Percentiles rank a stretch among this genome's conserved stretches.
Evolutionary conservation across 345 rosid genomes (phyloP).

Genomic region (Citrus glauca): DNA sequence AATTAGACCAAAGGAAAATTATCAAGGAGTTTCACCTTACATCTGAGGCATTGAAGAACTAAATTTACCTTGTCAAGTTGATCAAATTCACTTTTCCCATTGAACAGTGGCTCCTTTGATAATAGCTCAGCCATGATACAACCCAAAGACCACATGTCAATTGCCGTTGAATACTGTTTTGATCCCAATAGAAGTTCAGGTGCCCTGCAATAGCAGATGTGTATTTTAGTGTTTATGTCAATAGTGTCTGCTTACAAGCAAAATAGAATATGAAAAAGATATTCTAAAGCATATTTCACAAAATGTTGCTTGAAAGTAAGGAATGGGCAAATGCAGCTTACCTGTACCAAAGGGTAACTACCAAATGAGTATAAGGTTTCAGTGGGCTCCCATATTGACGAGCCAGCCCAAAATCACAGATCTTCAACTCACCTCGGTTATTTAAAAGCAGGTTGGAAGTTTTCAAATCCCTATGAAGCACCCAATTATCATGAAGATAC

Average conservation of each 20-base stretch:
- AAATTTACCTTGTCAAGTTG: slow-evolving; percentile 92
- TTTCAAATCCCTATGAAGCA: slow-evolving; percentile 96
- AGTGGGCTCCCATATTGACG: slow-evolving; percentile 97
- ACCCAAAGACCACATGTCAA: slow-evolving; percentile 99
- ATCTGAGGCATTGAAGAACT: neutral
- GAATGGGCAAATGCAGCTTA: slow-evolving; percentile 23
- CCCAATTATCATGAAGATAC: slow-evolving; percentile 99
- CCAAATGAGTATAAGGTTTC: slow-evolving; percentile 97
- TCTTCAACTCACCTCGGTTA: slow-evolving; percentile 94
- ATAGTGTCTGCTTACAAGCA: neutral
- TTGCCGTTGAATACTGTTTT: slow-evolving; percentile 92
- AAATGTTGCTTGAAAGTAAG: neutral
- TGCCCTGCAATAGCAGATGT: slow-evolving; percentile 55
- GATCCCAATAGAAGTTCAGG: slow-evolving; percentile 98
- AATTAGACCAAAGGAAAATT: neutral
- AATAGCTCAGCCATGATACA: slow-evolving; percentile 97
- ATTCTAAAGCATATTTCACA: neutral
- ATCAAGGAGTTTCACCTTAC: neutral
- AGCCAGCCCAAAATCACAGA: slow-evolving; percentile 98
- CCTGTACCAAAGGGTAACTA: slow-evolving; percentile 99
- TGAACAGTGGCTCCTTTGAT: slow-evolving; percentile 82
- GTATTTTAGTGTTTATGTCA: neutral
- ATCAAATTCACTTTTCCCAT: slow-evolving; percentile 94
- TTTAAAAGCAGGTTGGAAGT: slow-evolving; percentile 94
- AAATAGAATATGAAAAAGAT: neutral